Evolutionary conservation across 352 stramenopile species (phyloP).

Genomic region (Phytophthora uliginosa): DNA sequence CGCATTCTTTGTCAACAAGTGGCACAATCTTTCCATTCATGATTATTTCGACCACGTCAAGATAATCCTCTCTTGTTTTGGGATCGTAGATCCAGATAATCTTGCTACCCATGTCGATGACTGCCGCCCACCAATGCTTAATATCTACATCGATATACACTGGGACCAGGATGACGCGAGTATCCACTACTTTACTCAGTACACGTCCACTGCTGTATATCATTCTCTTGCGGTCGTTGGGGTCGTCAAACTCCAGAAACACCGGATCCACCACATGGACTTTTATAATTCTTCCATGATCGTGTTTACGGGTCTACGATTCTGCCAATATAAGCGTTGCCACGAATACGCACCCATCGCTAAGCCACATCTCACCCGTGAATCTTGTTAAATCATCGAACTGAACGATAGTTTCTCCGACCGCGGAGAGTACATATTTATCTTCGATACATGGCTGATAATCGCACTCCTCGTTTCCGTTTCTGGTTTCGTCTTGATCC

Average conservation of each 20-base stretch:
- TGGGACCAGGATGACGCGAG: neutral
- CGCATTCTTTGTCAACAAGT: no score
- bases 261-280: neutral
- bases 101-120: neutral
- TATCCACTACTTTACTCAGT: neutral
- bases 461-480: no score
- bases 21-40: neutral
- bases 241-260: neutral
- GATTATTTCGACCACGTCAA: neutral
- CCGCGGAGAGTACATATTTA: no score
- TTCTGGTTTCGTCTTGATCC: no score
- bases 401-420: no score
- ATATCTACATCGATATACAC: neutral
- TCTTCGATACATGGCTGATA: no score
- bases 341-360: no score
- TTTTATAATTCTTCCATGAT: no score
- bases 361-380: no score
- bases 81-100: neutral
- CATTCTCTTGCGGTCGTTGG: neutral
- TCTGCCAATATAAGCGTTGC: no score
- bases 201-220: neutral
- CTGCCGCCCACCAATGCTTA: neutral
- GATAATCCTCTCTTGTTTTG: neutral
- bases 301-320: no score
- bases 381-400: no score